Percentiles rank a stretch among this genome's conserved stretches.
Conservation (phyloP, 2,329 filamentous ascomycete genomes). For the Venturia carpophila region DNA sequence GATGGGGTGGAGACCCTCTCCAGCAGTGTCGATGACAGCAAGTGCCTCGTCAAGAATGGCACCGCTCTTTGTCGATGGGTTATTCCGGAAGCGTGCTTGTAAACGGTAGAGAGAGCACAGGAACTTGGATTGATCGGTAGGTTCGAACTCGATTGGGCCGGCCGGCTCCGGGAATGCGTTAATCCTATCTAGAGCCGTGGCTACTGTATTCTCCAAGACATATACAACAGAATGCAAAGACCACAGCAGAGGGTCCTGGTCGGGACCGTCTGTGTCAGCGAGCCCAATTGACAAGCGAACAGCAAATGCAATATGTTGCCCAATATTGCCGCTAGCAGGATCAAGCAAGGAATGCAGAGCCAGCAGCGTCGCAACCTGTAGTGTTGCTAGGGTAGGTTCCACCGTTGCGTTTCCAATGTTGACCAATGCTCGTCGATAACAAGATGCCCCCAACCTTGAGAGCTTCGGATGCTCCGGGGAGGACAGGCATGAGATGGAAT, state of each 20-base stretch:
- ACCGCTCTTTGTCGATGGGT: conserved; percentile 13
- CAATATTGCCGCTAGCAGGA: conserved; percentile 29
- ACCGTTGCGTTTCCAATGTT: conserved; percentile 29
- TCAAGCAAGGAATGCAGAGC: conserved; percentile 32
- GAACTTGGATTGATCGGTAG: conserved; percentile 26
- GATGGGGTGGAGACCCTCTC: neutral
- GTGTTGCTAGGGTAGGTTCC: conserved; percentile 28
- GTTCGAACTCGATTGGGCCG: conserved; percentile 24
- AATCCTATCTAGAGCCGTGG: conserved; percentile 29
- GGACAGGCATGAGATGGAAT: conserved; percentile 30
- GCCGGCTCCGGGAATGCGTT: conserved; percentile 30
- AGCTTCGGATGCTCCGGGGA: conserved; percentile 15
- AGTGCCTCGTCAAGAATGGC: neutral
- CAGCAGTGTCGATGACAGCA: neutral
- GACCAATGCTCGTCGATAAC: conserved; percentile 28
- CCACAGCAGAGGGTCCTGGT: conserved; percentile 25
- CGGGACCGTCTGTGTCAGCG: conserved; percentile 25
- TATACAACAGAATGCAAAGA: conserved; percentile 25
- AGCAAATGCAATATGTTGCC: conserved; percentile 31
- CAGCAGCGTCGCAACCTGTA: conserved; percentile 29
- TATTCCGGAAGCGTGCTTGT: conserved; percentile 30
- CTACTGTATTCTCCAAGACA: conserved; percentile 31
- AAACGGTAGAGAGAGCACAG: conserved; percentile 31
- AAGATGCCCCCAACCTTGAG: conserved; percentile 20
- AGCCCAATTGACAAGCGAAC: conserved; percentile 29